Base-by-base conservation (phyloP, 352 stramenopile genomes). In the Phytophthora pisi region DNA sequence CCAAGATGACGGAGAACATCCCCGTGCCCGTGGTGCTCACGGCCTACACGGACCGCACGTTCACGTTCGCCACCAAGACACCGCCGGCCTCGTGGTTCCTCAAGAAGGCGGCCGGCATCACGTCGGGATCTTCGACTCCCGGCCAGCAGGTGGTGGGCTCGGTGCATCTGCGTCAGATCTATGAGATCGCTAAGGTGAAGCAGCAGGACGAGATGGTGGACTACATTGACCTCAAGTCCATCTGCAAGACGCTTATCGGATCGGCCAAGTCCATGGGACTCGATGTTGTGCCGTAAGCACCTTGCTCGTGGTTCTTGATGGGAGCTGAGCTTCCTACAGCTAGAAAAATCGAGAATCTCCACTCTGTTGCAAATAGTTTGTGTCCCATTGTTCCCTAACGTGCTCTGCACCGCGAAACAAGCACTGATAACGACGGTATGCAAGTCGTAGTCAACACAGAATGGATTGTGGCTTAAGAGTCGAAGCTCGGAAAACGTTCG, bases 131-230 rank as follows among this genome's bases (percentile, higher is more conserved):
- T 24, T 66, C 80, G 8, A 89, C 82, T 20, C 65, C 90, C 23
- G 90, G 90, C 23, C 89, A 97, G 74, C 52, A 84, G 42, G 81
- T 88, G 15, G 78, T 88, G 53, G 95, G 91, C 50, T 90, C 85
- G 38, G 95, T 99, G 34, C 89, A 90, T 52, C 76, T 98, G 23
- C 97, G 98, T 75, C 90, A 97, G 60, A 95, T 99, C 52, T 99
- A 99, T 81, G 95, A 99, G 79, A 99, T 99, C 79, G 97, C 97
- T 36, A 96, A 98, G 77, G 85, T 99, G 53, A 99, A 99, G 84
- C 90, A 98, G 70, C 80, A 91, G 68, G 96, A 99, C 79, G 82
- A 98, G 18, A 87, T 97, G 74, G 82, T 98, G 52, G 89, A 93
- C 76, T 95, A 97, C 79, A 93, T 98, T 55, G 88, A 96, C 10